phyloP scores from a whole-genome alignment of 2,329 filamentous ascomycete species.

The Leptodontidium sp. region DNA sequence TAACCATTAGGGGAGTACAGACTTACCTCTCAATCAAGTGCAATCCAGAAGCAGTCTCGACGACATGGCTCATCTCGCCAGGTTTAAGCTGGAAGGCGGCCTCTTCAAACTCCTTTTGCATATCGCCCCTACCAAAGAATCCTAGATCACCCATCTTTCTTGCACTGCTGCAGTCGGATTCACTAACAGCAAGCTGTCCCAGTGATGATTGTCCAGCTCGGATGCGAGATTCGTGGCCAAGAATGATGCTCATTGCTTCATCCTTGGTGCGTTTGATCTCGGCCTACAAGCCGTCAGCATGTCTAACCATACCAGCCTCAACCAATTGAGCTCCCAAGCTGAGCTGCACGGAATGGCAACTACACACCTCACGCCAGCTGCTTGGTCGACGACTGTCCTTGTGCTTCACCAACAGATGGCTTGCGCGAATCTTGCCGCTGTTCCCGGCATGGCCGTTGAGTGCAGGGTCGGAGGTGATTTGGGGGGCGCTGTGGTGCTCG shows the following conservation, averaged over 20 bases:
- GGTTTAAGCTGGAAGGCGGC: constrained; percentile 89
- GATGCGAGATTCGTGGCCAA: constrained; percentile 79
- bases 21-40: constrained; percentile 91
- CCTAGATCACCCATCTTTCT: constrained; percentile 94
- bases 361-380: constrained; percentile 82
- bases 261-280: constrained; percentile 89
- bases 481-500: constrained; percentile 74
- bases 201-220: constrained; percentile 72
- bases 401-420: constrained; percentile 95
- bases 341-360: not conserved
- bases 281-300: constrained; percentile 53
- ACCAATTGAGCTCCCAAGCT: not conserved
- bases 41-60: constrained; percentile 92
- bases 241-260: constrained; percentile 81
- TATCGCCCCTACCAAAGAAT: constrained; percentile 92
- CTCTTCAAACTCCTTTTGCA: constrained; percentile 99
- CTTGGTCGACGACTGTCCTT: constrained; percentile 84
- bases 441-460: constrained; percentile 49
- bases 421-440: constrained; percentile 89
- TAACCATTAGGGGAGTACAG: not conserved
- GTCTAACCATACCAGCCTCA: not conserved
- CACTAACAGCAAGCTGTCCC: constrained; percentile 84
- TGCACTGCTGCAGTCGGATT: constrained; percentile 96
- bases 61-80: constrained; percentile 84
- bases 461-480: constrained; percentile 50